Evolutionary conservation across 306 rosid genomes (phyloP).

Genomic region (Notholithocarpus densiflorus): DNA sequence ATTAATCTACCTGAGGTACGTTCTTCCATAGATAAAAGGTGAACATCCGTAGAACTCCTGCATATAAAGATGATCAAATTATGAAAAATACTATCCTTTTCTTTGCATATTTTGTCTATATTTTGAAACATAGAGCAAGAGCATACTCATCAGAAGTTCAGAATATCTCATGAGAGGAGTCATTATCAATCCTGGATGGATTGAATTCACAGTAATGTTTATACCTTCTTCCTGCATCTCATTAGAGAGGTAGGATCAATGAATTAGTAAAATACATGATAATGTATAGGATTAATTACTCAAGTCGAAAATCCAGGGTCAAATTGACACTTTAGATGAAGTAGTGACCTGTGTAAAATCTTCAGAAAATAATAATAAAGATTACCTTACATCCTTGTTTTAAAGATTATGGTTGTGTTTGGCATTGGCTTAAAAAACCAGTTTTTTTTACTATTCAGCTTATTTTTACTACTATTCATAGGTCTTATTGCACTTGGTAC

Average conservation of each 20-base stretch:
- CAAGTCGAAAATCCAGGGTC: too few relatives aligned
- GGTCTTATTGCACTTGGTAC: too few relatives aligned
- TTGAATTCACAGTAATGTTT: slow-evolving; percentile 72
- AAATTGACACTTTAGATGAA: too few relatives aligned
- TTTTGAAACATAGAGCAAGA: neutral
- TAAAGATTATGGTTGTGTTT: neutral
- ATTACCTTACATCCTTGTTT: neutral
- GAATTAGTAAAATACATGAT: neutral
- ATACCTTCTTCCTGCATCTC: slow-evolving; percentile 71
- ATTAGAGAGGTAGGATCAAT: neutral
- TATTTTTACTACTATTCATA: too few relatives aligned
- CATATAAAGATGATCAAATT: neutral
- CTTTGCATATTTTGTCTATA: neutral
- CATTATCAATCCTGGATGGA: slow-evolving; percentile 90
- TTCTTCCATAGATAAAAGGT: slow-evolving; percentile 77
- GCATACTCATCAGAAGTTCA: slow-evolving; percentile 63
- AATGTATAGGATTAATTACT: too few relatives aligned
- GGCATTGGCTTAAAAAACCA: too few relatives aligned
- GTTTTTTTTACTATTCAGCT: too few relatives aligned
- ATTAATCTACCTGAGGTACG: slow-evolving; percentile 64
- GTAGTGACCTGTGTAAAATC: too few relatives aligned
- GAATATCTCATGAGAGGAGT: slow-evolving; percentile 97
- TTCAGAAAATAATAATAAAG: too few relatives aligned
- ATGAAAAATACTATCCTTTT: neutral
- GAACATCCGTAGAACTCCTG: slow-evolving; percentile 58